These are phyloP conservation scores for Scorias spongiosa DNA, from an alignment of 2,329 filamentous ascomycete genomes.

Conservation along the genomic window DNA sequence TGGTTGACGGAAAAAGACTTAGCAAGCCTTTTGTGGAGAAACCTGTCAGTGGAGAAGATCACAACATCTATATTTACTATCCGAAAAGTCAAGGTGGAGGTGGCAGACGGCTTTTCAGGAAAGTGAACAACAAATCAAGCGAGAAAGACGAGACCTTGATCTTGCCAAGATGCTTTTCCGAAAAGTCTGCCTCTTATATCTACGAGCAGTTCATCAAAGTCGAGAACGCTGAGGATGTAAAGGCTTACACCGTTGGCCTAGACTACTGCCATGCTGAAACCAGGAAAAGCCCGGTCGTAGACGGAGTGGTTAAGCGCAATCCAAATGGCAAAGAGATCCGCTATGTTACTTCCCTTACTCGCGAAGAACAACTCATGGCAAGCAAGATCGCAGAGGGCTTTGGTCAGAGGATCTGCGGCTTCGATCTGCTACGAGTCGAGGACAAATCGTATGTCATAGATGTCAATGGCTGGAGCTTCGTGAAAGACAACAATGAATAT, in stretches of 20 bases:
- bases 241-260: constrained; percentile 91
- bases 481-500: constrained; percentile 98
- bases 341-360: constrained; percentile 74
- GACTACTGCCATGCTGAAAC: constrained; percentile 94
- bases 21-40: constrained; percentile 97
- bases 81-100: constrained; percentile 75
- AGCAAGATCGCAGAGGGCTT: constrained; percentile 82
- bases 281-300: constrained; percentile 89
- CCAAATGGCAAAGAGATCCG: constrained; percentile 94
- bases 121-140: constrained; percentile 97
- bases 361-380: constrained; percentile 73
- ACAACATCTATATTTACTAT: constrained; percentile 98
- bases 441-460: constrained; percentile 96
- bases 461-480: constrained; percentile 98
- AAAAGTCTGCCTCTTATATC: constrained; percentile 71
- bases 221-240: constrained; percentile 95
- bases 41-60: constrained; percentile 93
- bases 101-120: constrained; percentile 81
- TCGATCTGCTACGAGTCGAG: constrained; percentile 76
- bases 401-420: constrained; percentile 88
- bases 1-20: constrained; percentile 68
- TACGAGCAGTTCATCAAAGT: constrained; percentile 96
- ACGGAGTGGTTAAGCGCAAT: constrained; percentile 88
- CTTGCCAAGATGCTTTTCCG: constrained; percentile 65
- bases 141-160: constrained; percentile 71